phyloP scores from a whole-genome alignment of 1,284 basidiomycete genomes.

The Xerocomus amazonicus region DNA sequence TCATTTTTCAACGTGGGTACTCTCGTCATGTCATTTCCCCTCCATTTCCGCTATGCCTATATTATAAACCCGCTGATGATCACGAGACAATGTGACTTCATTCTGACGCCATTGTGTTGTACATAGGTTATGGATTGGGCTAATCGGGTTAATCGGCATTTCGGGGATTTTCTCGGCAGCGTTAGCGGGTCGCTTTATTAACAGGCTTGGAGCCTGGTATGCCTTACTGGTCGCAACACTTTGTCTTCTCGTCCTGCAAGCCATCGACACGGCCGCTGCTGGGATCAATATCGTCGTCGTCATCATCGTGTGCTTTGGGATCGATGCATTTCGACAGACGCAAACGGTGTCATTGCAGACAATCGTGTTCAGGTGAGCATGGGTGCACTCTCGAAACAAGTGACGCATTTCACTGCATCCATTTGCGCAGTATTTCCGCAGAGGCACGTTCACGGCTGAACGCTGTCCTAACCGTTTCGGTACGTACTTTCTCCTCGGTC shows the following conservation, averaged over 20 bases:
- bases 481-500: slow-evolving; percentile 25
- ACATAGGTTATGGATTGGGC: slow-evolving; percentile 57
- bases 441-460: slow-evolving; percentile 60
- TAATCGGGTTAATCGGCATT: slow-evolving; percentile 70
- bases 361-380: slow-evolving; percentile 38
- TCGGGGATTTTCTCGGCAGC: slow-evolving; percentile 62
- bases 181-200: slow-evolving; percentile 56
- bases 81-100: not conserved
- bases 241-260: slow-evolving; percentile 41
- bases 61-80: not conserved
- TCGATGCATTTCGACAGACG: slow-evolving; percentile 46
- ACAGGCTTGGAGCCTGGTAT: slow-evolving; percentile 63
- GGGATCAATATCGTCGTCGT: slow-evolving; percentile 58
- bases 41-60: not conserved
- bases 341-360: slow-evolving; percentile 40
- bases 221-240: slow-evolving; percentile 52
- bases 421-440: slow-evolving; percentile 45
- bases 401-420: no score
- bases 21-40: not conserved
- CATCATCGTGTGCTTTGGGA: slow-evolving; percentile 40
- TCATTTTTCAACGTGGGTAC: slow-evolving; percentile 56
- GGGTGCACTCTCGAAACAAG: no score
- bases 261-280: slow-evolving; percentile 55
- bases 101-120: not conserved
- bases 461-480: slow-evolving; percentile 58